These are phyloP conservation scores for Oemleria cerasiformis DNA, from an alignment of 306 rosid species.

Conservation along the genomic window DNA sequence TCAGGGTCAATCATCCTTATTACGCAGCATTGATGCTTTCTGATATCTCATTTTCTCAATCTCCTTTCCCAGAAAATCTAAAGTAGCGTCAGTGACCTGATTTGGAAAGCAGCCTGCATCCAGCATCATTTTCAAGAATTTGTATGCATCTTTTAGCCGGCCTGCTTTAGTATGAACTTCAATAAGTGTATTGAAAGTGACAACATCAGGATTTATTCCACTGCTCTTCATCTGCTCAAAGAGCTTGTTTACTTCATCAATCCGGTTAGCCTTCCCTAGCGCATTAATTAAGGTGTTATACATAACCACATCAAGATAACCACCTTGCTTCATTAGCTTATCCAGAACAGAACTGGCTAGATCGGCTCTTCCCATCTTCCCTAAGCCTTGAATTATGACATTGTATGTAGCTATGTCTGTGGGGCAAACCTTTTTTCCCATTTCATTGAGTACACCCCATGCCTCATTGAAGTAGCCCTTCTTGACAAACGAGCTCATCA, in stretches of 20 bases:
- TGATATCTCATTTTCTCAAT: slow-evolving; percentile 70
- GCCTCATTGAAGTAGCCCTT: slow-evolving; percentile 81
- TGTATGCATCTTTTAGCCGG: slow-evolving; percentile 71
- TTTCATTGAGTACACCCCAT: slow-evolving; percentile 64
- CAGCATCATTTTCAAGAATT: slow-evolving; percentile 80
- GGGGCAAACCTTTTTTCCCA: slow-evolving; percentile 73
- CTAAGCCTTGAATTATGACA: slow-evolving; percentile 84
- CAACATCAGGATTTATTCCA: slow-evolving; percentile 86
- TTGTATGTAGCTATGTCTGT: slow-evolving; percentile 92
- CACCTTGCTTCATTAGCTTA: slow-evolving; percentile 74
- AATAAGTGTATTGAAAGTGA: slow-evolving; percentile 79
- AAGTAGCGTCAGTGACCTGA: slow-evolving; percentile 84
- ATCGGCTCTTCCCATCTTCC: slow-evolving; percentile 93
- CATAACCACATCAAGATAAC: slow-evolving; percentile 89
- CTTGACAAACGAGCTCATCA: slow-evolving; percentile 90
- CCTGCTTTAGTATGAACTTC: slow-evolving; percentile 94
- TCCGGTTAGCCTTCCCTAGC: slow-evolving; percentile 78
- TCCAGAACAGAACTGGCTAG: slow-evolving; percentile 81
- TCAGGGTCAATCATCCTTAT: slow-evolving; percentile 48
- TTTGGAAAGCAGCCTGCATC: slow-evolving; percentile 85
- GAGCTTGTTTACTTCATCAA: slow-evolving; percentile 66
- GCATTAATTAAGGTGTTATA: slow-evolving; percentile 87
- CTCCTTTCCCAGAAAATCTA: slow-evolving; percentile 85
- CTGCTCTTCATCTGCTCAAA: slow-evolving; percentile 75
- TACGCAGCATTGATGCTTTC: slow-evolving; percentile 60